Evolutionary conservation across 805 yeast genomes (phyloP).

Genomic region (Ogataea pini): DNA sequence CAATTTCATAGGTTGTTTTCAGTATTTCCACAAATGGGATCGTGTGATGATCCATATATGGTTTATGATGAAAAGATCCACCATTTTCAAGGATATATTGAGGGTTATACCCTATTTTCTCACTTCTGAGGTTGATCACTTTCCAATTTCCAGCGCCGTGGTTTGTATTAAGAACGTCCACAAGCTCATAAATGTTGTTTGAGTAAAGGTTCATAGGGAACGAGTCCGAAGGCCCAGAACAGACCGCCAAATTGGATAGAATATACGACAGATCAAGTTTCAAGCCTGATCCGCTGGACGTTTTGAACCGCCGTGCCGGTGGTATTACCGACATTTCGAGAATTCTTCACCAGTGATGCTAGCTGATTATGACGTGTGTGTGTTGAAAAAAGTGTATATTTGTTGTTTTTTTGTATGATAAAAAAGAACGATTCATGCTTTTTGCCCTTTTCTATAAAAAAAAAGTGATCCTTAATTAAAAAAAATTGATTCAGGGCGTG

Average conservation of each 20-base stretch:
- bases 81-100: constrained; percentile 37
- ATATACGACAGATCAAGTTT: constrained; percentile 69
- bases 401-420: neutral
- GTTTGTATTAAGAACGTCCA: constrained; percentile 44
- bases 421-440: neutral
- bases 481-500: constrained; percentile 2
- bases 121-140: constrained; percentile 71
- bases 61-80: constrained; percentile 43
- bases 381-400: neutral
- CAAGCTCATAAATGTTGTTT: constrained; percentile 52
- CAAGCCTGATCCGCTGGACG: constrained; percentile 6
- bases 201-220: constrained; percentile 48
- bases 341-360: neutral
- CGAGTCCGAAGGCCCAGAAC: constrained; percentile 68
- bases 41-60: constrained; percentile 78
- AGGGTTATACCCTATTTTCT: constrained; percentile 41
- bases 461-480: neutral
- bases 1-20: constrained; percentile 45
- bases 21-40: constrained; percentile 62
- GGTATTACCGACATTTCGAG: constrained; percentile 4
- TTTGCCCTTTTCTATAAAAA: constrained; percentile 1
- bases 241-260: constrained; percentile 63
- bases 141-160: constrained; percentile 63
- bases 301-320: constrained; percentile 9
- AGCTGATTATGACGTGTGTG: neutral